Base-by-base conservation (phyloP, 805 yeast species). In the Schwanniomyces yamadae region DNA sequence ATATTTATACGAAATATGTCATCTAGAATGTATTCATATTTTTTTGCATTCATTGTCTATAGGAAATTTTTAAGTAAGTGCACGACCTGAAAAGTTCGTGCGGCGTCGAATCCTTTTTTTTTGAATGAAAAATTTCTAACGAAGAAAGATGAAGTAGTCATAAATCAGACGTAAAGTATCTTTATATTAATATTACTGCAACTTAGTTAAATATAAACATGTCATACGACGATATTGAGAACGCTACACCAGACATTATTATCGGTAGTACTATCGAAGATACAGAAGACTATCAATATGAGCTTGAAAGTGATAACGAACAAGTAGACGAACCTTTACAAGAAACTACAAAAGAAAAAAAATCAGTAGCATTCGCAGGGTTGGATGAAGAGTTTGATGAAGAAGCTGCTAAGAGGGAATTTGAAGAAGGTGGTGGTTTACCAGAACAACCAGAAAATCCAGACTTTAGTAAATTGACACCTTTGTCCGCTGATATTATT, bases 401-500 rank as follows among this genome's bases (percentile, higher is more conserved):
- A 56, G 95, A 84, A 61, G 77, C 75, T 42, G 82, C 88, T 54
- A 73, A 75, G 54, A 75, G 80, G 57, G 97, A 91, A 61, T 90
- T 93, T 52, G 95, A 87, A 73, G 98, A 88, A 65, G 96, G 98
- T 62, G 98, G 98, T 41, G 99, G 99, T 35, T 77, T 93, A 41
- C 99, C 99, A 37, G 96, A 85, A 61, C 99, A 93, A 68, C 96
- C 96, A 39, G 83, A 75, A 25, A 72, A 86, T 66, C 95, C 95
- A 40, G 96, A 90, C 59, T 84, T 91, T 55, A 48, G 84, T 26
- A 59, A 69, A 48, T 69, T 93, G 67, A 86, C 91, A 31, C 97
- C 99, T 22, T 71, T 87, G 44, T 83, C 95, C 6, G 93, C 95
- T 36, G 99, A 90, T 57, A 95, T 93, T 59, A 93, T 93, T 69